phyloP scores from a whole-genome alignment of 805 yeast species.

The Blastobotrys americana region DNA sequence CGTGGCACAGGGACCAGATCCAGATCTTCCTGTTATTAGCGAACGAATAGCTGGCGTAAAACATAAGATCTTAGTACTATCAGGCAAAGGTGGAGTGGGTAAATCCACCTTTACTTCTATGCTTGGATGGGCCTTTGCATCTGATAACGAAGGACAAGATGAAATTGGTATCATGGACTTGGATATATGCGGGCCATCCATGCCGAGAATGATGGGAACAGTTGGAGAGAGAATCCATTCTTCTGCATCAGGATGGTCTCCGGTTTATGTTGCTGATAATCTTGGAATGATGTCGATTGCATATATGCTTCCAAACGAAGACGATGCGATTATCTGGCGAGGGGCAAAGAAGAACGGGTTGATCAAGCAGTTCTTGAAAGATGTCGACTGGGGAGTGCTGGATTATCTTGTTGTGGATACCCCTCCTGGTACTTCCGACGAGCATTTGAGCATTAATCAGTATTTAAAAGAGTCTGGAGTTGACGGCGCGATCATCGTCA shows the following conservation, averaged over 20 bases:
- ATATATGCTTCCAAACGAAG: constrained; percentile 87
- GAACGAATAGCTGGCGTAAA: constrained; percentile 54
- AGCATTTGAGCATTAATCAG: constrained; percentile 83
- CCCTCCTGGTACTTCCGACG: constrained; percentile 98
- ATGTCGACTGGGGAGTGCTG: constrained; percentile 83
- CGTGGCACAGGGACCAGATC: constrained; percentile 84
- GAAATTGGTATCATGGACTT: constrained; percentile 97
- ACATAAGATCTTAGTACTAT: constrained; percentile 72
- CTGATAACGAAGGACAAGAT: constrained; percentile 45
- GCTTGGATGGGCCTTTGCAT: constrained; percentile 93
- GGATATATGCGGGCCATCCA: constrained; percentile 96
- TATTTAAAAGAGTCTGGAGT: constrained; percentile 84
- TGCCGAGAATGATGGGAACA: constrained; percentile 92
- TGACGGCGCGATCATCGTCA: constrained; percentile 91
- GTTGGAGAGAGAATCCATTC: constrained; percentile 79
- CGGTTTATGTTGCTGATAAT: constrained; percentile 92
- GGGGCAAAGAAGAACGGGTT: constrained; percentile 93
- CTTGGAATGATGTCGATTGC: constrained; percentile 93
- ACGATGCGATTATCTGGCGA: constrained; percentile 94
- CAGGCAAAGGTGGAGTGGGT: constrained; percentile 84
- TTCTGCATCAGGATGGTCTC: constrained; percentile 92
- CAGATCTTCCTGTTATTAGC: constrained; percentile 73
- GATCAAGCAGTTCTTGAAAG: constrained; percentile 87
- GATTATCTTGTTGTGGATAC: constrained; percentile 91
- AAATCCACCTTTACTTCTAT: constrained; percentile 92